A percentile compares a stretch with the other conserved stretches of the same genome.
phyloP scores from a whole-genome alignment of 1,284 basidiomycete species.

The Leccinum variabile region DNA sequence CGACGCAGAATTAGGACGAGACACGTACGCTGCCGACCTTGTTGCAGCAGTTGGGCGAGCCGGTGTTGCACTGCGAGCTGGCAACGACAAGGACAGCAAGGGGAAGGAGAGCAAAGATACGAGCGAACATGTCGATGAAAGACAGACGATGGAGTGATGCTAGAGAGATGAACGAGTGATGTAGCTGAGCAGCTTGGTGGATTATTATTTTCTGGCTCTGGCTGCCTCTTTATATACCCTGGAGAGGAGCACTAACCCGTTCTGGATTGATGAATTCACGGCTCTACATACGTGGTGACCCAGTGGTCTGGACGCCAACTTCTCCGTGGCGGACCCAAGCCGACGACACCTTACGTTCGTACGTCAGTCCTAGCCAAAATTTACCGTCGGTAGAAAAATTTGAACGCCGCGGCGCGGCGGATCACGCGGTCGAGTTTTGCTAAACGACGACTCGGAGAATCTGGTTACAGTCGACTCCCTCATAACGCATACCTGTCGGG shows the following conservation, averaged over 20 bases:
- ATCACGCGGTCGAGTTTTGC: neutral
- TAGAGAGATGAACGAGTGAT: neutral
- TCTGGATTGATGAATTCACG: neutral
- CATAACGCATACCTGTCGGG: too few relatives aligned
- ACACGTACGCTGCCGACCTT: too few relatives aligned
- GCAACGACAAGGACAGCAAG: constrained; percentile 15
- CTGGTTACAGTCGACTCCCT: too few relatives aligned
- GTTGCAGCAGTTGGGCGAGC: too few relatives aligned
- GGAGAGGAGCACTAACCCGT: neutral
- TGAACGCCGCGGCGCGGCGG: too few relatives aligned
- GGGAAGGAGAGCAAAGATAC: constrained; percentile 25
- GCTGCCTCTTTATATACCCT: neutral
- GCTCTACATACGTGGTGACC: neutral
- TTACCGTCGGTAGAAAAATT: neutral
- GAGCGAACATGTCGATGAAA: constrained; percentile 19
- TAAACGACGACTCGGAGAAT: too few relatives aligned
- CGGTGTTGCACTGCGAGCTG: constrained; percentile 7
- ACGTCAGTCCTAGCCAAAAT: neutral
- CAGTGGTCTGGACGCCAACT: too few relatives aligned
- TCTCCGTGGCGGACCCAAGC: too few relatives aligned
- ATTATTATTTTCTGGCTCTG: neutral
- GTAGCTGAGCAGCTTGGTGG: neutral
- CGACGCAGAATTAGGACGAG: too few relatives aligned
- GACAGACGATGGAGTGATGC: neutral
- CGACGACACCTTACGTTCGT: neutral